Percentiles rank a stretch among this genome's conserved stretches.
phyloP scores from a whole-genome alignment of 2,329 filamentous ascomycete genomes.

The Pseudopyrenochaeta lycopersici region DNA sequence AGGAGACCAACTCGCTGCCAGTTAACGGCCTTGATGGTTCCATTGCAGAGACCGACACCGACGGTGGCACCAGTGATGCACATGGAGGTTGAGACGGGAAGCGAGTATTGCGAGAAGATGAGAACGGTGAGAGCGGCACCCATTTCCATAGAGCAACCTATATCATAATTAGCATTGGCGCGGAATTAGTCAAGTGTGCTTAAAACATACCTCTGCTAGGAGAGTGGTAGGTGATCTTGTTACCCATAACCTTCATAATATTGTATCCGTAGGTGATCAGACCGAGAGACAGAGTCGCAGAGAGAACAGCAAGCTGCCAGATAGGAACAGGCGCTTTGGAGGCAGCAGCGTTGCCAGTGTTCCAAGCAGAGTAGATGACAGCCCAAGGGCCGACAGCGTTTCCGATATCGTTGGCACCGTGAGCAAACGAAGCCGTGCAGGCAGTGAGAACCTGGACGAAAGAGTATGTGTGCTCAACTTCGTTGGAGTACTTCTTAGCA shows the following conservation, averaged over 20 bases:
- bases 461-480: conserved; percentile 52
- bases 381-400: conserved; percentile 50
- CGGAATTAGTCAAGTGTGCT: not conserved
- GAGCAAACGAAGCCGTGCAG: conserved; percentile 2
- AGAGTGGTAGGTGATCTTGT: conserved; percentile 78
- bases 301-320: conserved; percentile 79
- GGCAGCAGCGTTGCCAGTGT: conserved; percentile 69
- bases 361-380: conserved; percentile 49
- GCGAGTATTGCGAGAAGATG: conserved; percentile 76
- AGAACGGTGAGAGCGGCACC: conserved; percentile 80
- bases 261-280: conserved; percentile 82
- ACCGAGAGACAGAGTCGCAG: conserved; percentile 68
- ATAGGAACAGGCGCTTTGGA: conserved; percentile 73
- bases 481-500: conserved; percentile 48
- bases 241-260: conserved; percentile 88
- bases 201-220: conserved; percentile 54
- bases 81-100: conserved; percentile 74
- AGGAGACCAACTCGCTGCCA: conserved; percentile 74
- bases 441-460: conserved; percentile 1
- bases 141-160: conserved; percentile 77
- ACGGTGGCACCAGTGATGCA: conserved; percentile 83
- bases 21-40: conserved; percentile 76
- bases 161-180: conserved; percentile 13
- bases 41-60: conserved; percentile 80
- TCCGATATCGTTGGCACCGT: conserved; percentile 68